A percentile compares a stretch with the other conserved stretches of the same genome.
Conservation (phyloP, 108 stramenopile species). For the Conticribra weissflogii region DNA sequence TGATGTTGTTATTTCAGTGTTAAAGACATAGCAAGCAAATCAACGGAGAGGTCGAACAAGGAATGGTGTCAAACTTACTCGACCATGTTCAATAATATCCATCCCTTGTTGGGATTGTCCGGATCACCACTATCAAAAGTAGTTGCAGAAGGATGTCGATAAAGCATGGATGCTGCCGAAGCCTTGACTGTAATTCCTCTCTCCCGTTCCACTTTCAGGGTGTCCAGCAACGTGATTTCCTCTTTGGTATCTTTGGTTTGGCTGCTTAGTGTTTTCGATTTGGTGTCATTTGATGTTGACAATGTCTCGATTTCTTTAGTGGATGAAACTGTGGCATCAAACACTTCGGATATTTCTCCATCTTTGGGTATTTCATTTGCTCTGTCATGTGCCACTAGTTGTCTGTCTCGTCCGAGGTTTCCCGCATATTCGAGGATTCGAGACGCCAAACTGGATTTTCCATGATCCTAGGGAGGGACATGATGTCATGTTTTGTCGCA, state of each 20-base stretch:
- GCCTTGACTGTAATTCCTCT: constrained; percentile 98
- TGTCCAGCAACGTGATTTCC: constrained; percentile 94
- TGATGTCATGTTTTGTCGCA: too few species aligned
- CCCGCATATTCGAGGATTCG: constrained; percentile 88
- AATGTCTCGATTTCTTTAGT: background rate
- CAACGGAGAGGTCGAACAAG: too few species aligned
- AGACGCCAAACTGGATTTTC: constrained; percentile 87
- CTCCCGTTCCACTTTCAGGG: constrained; percentile 93
- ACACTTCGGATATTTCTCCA: background rate
- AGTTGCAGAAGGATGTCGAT: constrained; percentile 78
- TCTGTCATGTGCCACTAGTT: constrained; percentile 56
- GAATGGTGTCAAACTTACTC: too few species aligned
- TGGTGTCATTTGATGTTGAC: background rate
- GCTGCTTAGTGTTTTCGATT: too few species aligned
- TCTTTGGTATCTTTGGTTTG: constrained; percentile 56
- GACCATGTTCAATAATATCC: constrained; percentile 89
- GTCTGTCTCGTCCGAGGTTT: constrained; percentile 71
- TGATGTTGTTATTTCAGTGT: too few species aligned
- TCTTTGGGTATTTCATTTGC: background rate
- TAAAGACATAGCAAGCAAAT: too few species aligned
- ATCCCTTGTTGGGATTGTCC: constrained; percentile 24
- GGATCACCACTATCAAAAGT: constrained; percentile 40
- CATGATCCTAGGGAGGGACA: constrained; percentile 95
- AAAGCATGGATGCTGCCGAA: constrained; percentile 96
- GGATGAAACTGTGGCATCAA: constrained; percentile 11